These are phyloP conservation scores for Lipomyces kockii DNA, from an alignment of 805 yeast species.

Conservation along the genomic window DNA sequence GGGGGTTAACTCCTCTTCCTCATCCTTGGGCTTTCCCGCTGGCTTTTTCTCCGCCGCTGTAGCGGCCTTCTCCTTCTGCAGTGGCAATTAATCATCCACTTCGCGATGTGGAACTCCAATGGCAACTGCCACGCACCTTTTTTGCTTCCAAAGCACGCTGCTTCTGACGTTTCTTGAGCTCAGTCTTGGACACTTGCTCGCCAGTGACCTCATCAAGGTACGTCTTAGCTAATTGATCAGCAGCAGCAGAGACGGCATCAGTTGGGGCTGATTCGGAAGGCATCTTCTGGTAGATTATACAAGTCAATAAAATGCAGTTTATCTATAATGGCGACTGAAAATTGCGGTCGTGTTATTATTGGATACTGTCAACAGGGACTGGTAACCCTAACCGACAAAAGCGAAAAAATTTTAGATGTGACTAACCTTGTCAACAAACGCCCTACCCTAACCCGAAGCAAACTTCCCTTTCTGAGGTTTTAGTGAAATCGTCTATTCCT, in stretches of 20 bases:
- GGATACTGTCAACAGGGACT: background rate
- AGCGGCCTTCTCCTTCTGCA: constrained; percentile 78
- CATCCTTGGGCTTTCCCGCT: constrained; percentile 63
- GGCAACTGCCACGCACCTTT: constrained; percentile 49
- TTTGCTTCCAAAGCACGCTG: constrained; percentile 82
- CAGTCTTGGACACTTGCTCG: constrained; percentile 94
- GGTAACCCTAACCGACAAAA: background rate
- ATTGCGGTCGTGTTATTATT: background rate
- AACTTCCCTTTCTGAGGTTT: background rate
- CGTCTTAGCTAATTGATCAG: constrained; percentile 67
- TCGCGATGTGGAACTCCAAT: background rate
- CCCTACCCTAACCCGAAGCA: background rate
- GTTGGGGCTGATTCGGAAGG: constrained; percentile 2
- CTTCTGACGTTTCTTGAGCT: constrained; percentile 94
- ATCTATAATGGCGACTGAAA: background rate
- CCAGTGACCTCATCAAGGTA: constrained; percentile 91
- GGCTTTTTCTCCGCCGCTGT: constrained; percentile 50
- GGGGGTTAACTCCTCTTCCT: constrained; percentile 87
- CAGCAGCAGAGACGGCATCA: constrained; percentile 48
- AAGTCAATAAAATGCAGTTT: background rate
- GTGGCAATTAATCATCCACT: background rate
- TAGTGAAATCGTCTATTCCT: no score
- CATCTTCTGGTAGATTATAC: background rate
- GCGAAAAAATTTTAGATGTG: background rate
- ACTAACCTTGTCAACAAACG: background rate